Evolutionary conservation across 148 eudicot species (phyloP).

Genomic region (Arctostaphylos glauca): DNA sequence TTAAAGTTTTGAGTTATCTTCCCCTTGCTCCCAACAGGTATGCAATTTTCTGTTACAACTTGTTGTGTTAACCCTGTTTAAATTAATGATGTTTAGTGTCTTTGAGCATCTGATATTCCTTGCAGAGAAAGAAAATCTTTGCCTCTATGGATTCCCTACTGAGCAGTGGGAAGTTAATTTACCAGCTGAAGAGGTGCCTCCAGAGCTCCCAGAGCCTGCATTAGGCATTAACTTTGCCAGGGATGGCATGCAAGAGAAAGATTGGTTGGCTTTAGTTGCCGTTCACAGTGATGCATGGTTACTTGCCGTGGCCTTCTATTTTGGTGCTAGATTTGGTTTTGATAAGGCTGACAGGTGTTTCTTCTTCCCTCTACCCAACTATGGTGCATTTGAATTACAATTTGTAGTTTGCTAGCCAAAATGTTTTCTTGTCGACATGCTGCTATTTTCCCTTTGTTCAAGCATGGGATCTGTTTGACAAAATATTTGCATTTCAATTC

Average conservation of each 20-base stretch:
- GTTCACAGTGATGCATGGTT: constrained; percentile 81
- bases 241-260: constrained; percentile 71
- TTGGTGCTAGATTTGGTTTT: constrained; percentile 74
- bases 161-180: constrained; percentile 76
- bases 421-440: not conserved
- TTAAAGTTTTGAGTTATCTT: not conserved
- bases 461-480: not conserved
- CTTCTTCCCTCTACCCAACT: not conserved
- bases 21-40: not conserved
- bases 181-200: constrained; percentile 80
- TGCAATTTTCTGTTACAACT: not conserved
- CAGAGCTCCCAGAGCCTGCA: constrained; percentile 80
- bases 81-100: not conserved
- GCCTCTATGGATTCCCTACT: constrained; percentile 69
- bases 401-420: not conserved
- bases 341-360: constrained; percentile 60
- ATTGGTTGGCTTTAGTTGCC: constrained; percentile 72
- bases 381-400: not conserved
- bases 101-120: constrained; percentile 5
- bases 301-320: constrained; percentile 67
- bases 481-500: not conserved
- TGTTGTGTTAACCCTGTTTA: not conserved
- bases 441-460: not conserved
- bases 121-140: constrained; percentile 73
- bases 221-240: constrained; percentile 77